These are phyloP conservation scores for Glycine soja DNA, from an alignment of 306 rosid species.

Conservation along the genomic window DNA sequence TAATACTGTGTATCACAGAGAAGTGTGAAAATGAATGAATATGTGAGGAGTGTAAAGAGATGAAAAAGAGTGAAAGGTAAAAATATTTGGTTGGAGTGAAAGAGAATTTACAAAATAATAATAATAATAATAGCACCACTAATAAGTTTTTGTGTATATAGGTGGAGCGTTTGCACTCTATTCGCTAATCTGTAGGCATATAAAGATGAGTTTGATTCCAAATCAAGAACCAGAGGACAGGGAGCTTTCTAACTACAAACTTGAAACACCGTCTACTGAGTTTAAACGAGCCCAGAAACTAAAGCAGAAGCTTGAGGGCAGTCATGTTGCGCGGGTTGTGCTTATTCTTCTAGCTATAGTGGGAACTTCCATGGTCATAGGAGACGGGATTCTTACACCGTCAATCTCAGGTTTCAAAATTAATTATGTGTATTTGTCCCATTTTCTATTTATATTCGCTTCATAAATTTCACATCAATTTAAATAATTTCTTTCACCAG, in stretches of 20 bases:
- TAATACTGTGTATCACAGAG: too few species aligned
- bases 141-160: neutral
- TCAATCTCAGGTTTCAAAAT: slow-evolving; percentile 66
- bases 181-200: slow-evolving; percentile 65
- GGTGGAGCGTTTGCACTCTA: slow-evolving; percentile 87
- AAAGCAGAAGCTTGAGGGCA: slow-evolving; percentile 57
- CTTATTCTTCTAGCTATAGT: slow-evolving; percentile 62
- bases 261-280: slow-evolving; percentile 53
- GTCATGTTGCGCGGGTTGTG: slow-evolving; percentile 44
- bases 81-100: too few species aligned
- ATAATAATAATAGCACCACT: too few species aligned
- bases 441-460: too few species aligned
- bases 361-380: slow-evolving; percentile 85
- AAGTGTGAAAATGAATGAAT: too few species aligned
- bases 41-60: too few species aligned
- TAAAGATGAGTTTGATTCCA: slow-evolving; percentile 66
- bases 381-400: slow-evolving; percentile 93
- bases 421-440: too few species aligned
- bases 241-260: slow-evolving; percentile 68
- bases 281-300: slow-evolving; percentile 55
- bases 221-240: slow-evolving; percentile 75
- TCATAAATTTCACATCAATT: too few species aligned
- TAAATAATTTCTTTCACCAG: too few species aligned
- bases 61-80: too few species aligned
- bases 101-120: too few species aligned